Evolutionary conservation across 2,329 filamentous ascomycete genomes (phyloP), one percentile per base, ranked within the genome.

Genomic region (Massarina eburnea): DNA sequence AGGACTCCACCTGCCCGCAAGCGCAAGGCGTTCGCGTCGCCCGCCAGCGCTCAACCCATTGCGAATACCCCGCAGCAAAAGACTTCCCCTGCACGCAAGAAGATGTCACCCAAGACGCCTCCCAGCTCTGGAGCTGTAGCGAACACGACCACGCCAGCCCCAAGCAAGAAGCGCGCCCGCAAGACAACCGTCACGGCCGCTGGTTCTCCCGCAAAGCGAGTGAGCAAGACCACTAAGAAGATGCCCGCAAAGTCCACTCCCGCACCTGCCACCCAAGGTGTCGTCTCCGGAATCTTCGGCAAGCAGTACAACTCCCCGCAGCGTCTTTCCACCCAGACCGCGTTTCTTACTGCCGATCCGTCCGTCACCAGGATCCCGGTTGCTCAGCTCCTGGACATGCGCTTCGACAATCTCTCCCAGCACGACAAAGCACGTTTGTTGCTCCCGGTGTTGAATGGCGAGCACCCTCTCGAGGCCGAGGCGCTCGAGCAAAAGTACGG

Each of bases 401-500:
- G 41, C 2, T 64, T 56, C 48, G 21, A 18, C 7, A 40, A 30
- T 1, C 46, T 63, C 4, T 35, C 40, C 1, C 18, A 41, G 2
- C 37, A 50, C 8, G 61, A 63, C 39, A 58, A 59, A 39, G 34
- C 40, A 1, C 49, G 52, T 3, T 18, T 64, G 6, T 38, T 63
- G 3, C 43, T 58, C 0, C 58, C 54, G 4, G 39, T 63, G 5
- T 44, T 61, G 7, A 45, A 54, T 5, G 54, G 54, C 9, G 38
- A 54, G 7, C 46, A 63, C 14, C 60, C 59, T 1, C 40, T 43
- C 14, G 38, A 48, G n/a, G 33, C 22, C 15, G 45, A 57, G 10
- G 24, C 37, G n/a, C 17, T 30, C 3, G 29, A 41, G 22, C 12
- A 18, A 20, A 20, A 21, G 15, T 14, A 37, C 3, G 51, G 34